These are phyloP conservation scores for Trichocladium antarcticum DNA, from an alignment of 495 filamentous ascomycete genomes.

Conservation along the genomic window DNA sequence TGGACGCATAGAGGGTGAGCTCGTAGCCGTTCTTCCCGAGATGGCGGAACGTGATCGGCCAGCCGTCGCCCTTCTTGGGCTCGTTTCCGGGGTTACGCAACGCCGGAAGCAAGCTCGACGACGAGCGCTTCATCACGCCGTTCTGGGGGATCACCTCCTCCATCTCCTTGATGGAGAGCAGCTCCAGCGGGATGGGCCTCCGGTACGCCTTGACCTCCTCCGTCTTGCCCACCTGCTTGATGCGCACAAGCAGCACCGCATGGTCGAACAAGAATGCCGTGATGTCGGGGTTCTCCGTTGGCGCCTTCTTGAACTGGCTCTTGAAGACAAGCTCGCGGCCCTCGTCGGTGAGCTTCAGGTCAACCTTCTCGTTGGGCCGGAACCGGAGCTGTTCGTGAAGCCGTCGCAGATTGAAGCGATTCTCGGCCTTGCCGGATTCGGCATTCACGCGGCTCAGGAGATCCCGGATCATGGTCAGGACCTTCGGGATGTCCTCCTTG, in stretches of 20 bases:
- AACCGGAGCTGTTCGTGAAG: constrained; percentile 85
- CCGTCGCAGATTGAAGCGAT: constrained; percentile 89
- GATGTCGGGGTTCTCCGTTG: constrained; percentile 78
- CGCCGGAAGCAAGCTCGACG: constrained; percentile 74
- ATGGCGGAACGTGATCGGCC: constrained; percentile 96
- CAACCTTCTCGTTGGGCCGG: constrained; percentile 74
- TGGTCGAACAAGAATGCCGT: constrained; percentile 94
- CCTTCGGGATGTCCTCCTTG: constrained; percentile 81
- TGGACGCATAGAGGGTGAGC: constrained; percentile 75
- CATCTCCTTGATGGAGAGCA: constrained; percentile 91
- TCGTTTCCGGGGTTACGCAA: constrained; percentile 42
- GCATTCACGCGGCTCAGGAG: constrained; percentile 80
- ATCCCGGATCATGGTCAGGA: constrained; percentile 72
- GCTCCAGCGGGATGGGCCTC: constrained; percentile 88
- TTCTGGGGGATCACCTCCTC: constrained; percentile 78
- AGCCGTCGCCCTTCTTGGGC: constrained; percentile 57
- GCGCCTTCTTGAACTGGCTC: constrained; percentile 81
- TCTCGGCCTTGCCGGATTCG: constrained; percentile 94
- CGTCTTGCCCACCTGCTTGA: constrained; percentile 81
- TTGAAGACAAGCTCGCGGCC: constrained; percentile 88
- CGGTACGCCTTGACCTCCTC: constrained; percentile 92
- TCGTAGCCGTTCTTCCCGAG: constrained; percentile 95
- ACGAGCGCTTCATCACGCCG: constrained; percentile 73
- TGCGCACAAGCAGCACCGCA: constrained; percentile 75
- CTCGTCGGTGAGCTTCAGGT: constrained; percentile 90